Percentiles rank a stretch among this genome's conserved stretches.
phyloP scores from a whole-genome alignment of 495 filamentous ascomycete species.

The Sphaerosporella brunnea region DNA sequence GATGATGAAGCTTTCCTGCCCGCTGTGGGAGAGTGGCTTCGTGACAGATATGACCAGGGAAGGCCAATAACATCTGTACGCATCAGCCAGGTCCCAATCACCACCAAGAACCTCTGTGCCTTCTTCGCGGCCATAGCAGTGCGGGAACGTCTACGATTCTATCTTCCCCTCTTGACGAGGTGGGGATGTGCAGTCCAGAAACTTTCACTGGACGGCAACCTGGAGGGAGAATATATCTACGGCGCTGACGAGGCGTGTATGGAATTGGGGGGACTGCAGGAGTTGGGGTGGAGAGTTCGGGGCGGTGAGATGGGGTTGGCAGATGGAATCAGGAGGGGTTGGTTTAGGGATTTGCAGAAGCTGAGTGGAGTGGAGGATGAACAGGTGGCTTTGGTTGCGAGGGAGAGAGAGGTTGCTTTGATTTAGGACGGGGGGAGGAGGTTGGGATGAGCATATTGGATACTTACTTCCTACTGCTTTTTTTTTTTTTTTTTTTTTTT shows the following conservation, averaged over 20 bases:
- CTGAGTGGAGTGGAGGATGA: not conserved
- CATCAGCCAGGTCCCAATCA: constrained; percentile 17
- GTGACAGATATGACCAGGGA: not conserved
- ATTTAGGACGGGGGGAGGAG: not conserved
- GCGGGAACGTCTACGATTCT: constrained; percentile 1
- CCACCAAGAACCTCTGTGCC: constrained; percentile 11
- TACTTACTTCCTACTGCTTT: not conserved
- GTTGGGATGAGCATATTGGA: not conserved
- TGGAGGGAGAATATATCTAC: constrained; percentile 15
- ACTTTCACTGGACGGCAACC: constrained; percentile 5
- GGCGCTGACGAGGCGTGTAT: constrained; percentile 12
- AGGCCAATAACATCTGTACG: constrained; percentile 10
- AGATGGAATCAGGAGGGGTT: not conserved
- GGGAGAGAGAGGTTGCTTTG: not conserved
- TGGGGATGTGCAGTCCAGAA: constrained; percentile 9
- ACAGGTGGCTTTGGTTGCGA: not conserved
- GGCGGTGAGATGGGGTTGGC: not conserved
- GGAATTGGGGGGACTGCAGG: constrained; percentile 16
- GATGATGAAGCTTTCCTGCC: constrained; percentile 16
- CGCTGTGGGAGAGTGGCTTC: constrained; percentile 15
- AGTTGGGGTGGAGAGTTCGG: constrained; percentile 12
- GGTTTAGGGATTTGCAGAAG: not conserved
- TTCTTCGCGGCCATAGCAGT: constrained; percentile 13
- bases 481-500: not conserved
- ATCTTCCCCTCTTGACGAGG: not conserved